These are phyloP conservation scores for Zelopaecilomyces penicillatus DNA, from an alignment of 2,329 filamentous ascomycete species.

Conservation along the genomic window DNA sequence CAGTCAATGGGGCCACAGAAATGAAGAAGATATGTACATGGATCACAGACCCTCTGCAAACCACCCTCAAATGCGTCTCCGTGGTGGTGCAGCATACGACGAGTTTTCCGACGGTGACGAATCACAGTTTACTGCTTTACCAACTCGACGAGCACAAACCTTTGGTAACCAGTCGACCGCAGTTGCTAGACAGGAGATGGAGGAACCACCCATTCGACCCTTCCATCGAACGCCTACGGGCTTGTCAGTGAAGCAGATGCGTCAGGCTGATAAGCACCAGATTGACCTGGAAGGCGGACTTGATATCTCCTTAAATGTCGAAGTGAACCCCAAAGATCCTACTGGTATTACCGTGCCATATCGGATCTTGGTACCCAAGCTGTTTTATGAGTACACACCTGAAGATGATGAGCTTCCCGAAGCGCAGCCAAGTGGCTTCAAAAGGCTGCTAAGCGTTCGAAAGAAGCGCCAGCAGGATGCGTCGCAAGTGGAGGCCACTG, in stretches of 20 bases:
- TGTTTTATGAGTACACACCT: conserved; percentile 51
- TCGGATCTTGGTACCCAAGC: conserved; percentile 70
- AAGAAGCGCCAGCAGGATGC: conserved; percentile 23
- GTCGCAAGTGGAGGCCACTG: conserved; percentile 8
- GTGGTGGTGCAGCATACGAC: conserved; percentile 34
- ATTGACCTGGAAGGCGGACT: conserved; percentile 77
- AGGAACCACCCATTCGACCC: conserved; percentile 19
- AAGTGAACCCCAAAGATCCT: conserved; percentile 78
- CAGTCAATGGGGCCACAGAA: conserved; percentile 41
- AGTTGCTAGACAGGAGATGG: conserved; percentile 13
- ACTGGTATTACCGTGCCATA: conserved; percentile 84
- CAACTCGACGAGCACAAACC: conserved; percentile 23
- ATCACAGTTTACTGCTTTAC: conserved; percentile 42
- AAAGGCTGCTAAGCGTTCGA: conserved; percentile 37
- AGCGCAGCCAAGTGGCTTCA: conserved; percentile 30
- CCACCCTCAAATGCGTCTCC: conserved; percentile 22
- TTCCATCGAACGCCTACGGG: conserved; percentile 67
- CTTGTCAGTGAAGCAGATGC: conserved; percentile 53
- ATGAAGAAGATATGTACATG: conserved; percentile 28
- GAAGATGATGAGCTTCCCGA: conserved; percentile 28
- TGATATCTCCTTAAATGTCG: conserved; percentile 81
- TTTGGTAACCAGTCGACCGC: conserved; percentile 17
- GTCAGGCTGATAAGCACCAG: conserved; percentile 43
- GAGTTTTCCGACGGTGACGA: conserved; percentile 51
- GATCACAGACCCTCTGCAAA: conserved; percentile 13